A percentile compares a stretch with the other conserved stretches of the same genome.
Evolutionary conservation across 768 basidiomycete species (phyloP).

Genomic region (Daedaleopsis nitida): DNA sequence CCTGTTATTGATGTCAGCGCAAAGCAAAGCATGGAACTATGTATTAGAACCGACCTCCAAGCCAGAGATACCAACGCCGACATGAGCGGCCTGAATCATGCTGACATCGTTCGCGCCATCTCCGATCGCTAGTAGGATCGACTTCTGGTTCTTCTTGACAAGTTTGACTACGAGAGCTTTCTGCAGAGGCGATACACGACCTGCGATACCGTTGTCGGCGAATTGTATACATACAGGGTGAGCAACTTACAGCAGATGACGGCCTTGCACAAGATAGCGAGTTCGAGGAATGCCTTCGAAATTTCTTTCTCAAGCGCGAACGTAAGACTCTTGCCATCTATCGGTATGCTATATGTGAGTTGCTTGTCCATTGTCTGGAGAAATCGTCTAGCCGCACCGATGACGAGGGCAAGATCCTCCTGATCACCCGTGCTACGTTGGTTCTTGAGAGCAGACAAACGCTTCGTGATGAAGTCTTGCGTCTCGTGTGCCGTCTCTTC

Average conservation of each 20-base stretch:
- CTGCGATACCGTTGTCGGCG: conserved; percentile 37
- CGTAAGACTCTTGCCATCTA: conserved; percentile 93
- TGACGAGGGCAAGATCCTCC: conserved; percentile 93
- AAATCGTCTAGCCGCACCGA: conserved; percentile 58
- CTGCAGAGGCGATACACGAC: conserved; percentile 96
- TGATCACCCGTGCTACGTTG: conserved; percentile 85
- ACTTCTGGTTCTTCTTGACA: conserved; percentile 95
- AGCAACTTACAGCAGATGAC: conserved; percentile 87
- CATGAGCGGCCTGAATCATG: conserved; percentile 99
- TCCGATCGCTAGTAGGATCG: conserved; percentile 94
- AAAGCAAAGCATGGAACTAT: background rate
- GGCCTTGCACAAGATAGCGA: conserved; percentile 98
- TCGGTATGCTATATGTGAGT: background rate
- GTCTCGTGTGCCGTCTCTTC: conserved; percentile 84
- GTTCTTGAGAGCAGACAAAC: conserved; percentile 90
- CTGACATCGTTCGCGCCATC: conserved; percentile 99
- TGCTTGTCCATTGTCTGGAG: background rate
- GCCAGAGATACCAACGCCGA: conserved; percentile 96
- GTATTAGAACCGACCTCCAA: conserved; percentile 66
- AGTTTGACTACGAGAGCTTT: conserved; percentile 98
- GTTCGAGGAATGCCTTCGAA: conserved; percentile 86
- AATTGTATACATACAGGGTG: background rate
- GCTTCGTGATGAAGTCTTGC: conserved; percentile 82
- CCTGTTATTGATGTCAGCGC: conserved; percentile 46
- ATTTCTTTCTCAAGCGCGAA: conserved; percentile 94